Percentiles rank a stretch among this genome's conserved stretches.
Evolutionary conservation across 371 early-diverging fungal species (phyloP).

Genomic region (Choanephora cucurbitarum): DNA sequence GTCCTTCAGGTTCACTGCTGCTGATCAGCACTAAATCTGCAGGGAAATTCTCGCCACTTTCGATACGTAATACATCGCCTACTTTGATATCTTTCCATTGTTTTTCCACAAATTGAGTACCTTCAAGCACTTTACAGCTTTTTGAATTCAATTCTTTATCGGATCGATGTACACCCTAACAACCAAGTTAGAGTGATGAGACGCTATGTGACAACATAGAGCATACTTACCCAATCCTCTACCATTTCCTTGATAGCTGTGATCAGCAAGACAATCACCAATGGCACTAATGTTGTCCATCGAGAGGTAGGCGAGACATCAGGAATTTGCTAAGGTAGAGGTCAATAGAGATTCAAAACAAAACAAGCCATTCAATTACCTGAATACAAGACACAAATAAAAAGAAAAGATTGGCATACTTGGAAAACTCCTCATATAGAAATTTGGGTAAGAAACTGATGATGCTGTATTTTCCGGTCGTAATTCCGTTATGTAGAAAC

Average conservation of each 20-base stretch:
- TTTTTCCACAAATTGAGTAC: constrained; percentile 63
- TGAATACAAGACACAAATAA: constrained; percentile 88
- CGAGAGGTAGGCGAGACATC: constrained; percentile 84
- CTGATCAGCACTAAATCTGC: constrained; percentile 92
- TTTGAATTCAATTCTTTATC: constrained; percentile 80
- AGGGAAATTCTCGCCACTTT: constrained; percentile 87
- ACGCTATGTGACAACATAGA: not conserved
- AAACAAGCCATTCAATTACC: constrained; percentile 42
- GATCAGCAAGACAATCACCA: constrained; percentile 86
- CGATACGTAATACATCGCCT: constrained; percentile 90
- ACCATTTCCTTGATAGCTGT: constrained; percentile 96
- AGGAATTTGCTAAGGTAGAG: constrained; percentile 68
- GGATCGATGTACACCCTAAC: constrained; percentile 81
- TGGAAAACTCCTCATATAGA: constrained; percentile 92
- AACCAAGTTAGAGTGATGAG: constrained; percentile 3
- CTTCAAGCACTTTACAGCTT: constrained; percentile 65
- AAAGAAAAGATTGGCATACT: constrained; percentile 96
- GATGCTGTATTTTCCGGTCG: constrained; percentile 90
- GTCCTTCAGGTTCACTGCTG: constrained; percentile 82
- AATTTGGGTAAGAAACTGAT: constrained; percentile 92
- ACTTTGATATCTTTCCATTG: constrained; percentile 83
- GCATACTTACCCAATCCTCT: constrained; percentile 83
- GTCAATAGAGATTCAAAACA: constrained; percentile 16
- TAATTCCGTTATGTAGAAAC: constrained; percentile 83
- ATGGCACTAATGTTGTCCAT: constrained; percentile 91